Conservation (phyloP, 805 yeast genomes). For the Vanderwaltozyma polyspora region DNA sequence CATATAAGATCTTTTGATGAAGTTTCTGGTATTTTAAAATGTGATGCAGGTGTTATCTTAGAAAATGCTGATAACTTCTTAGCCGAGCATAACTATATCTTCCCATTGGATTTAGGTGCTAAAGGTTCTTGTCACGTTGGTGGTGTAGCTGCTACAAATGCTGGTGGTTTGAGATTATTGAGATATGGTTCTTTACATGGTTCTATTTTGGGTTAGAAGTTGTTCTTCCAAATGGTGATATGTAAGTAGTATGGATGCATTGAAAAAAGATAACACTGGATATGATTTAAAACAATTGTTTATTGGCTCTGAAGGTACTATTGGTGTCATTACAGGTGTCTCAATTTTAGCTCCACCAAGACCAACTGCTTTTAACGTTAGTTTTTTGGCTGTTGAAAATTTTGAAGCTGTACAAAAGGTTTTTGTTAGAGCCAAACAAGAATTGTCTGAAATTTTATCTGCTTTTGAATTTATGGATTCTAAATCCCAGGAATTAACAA, state of each 20-base stretch:
- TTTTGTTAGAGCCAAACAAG: constrained; percentile 65
- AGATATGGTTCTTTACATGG: constrained; percentile 93
- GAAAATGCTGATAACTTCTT: constrained; percentile 74
- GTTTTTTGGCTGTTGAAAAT: constrained; percentile 70
- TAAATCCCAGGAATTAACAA: constrained; percentile 54
- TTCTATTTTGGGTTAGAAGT: constrained; percentile 82
- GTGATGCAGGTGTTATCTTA: constrained; percentile 83
- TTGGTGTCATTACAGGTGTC: constrained; percentile 84
- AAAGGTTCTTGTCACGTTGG: constrained; percentile 96
- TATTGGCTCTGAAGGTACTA: constrained; percentile 89
- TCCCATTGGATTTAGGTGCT: constrained; percentile 91
- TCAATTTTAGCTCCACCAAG: constrained; percentile 84
- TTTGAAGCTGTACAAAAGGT: constrained; percentile 79
- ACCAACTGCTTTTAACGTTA: constrained; percentile 78
- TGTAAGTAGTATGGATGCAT: constrained; percentile 69
- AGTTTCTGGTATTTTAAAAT: constrained; percentile 74
- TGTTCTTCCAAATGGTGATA: constrained; percentile 82
- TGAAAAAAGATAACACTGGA: constrained; percentile 92
- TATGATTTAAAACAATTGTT: constrained; percentile 86
- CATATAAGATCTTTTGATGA: constrained; percentile 71
- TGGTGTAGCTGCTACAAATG: constrained; percentile 90
- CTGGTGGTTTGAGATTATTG: constrained; percentile 83
- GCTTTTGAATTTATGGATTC: constrained; percentile 93
- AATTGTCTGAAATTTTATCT: constrained; percentile 73
- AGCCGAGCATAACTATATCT: constrained; percentile 74